phyloP scores from a whole-genome alignment of 2,329 filamentous ascomycete species.

The Sporothrix dimorphospora region DNA sequence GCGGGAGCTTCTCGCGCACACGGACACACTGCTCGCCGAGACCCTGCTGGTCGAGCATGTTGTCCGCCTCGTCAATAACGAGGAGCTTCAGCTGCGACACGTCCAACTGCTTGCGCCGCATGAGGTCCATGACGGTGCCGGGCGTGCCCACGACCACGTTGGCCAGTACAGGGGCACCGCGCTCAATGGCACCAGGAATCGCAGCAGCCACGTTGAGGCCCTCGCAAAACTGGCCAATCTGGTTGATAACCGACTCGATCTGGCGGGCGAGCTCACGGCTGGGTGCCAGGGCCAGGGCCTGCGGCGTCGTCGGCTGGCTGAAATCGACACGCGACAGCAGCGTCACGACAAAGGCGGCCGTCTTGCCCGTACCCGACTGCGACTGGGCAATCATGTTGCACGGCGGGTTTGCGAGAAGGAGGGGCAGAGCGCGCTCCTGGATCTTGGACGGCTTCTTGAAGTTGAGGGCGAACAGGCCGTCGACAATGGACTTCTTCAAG shows the following conservation, averaged over 20 bases:
- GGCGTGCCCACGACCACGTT: constrained; percentile 91
- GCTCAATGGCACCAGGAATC: constrained; percentile 75
- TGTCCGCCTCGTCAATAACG: constrained; percentile 95
- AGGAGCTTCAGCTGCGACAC: constrained; percentile 73
- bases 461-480: constrained; percentile 77
- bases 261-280: constrained; percentile 94
- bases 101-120: constrained; percentile 76
- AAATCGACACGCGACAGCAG: constrained; percentile 86
- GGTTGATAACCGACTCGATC: constrained; percentile 81
- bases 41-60: constrained; percentile 96
- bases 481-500: constrained; percentile 71
- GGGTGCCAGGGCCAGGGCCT: constrained; percentile 87
- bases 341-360: constrained; percentile 92
- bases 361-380: constrained; percentile 98
- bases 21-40: constrained; percentile 93
- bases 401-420: constrained; percentile 85
- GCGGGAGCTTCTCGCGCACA: constrained; percentile 80
- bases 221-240: constrained; percentile 82
- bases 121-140: constrained; percentile 86
- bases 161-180: constrained; percentile 69
- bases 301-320: constrained; percentile 67
- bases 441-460: constrained; percentile 98
- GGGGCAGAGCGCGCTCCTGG: constrained; percentile 88
- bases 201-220: constrained; percentile 77
- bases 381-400: constrained; percentile 96